Evolutionary conservation across 1,284 basidiomycete genomes (phyloP), one percentile per base, ranked within the genome.

Genomic region (Naganishia liquefaciens): DNA sequence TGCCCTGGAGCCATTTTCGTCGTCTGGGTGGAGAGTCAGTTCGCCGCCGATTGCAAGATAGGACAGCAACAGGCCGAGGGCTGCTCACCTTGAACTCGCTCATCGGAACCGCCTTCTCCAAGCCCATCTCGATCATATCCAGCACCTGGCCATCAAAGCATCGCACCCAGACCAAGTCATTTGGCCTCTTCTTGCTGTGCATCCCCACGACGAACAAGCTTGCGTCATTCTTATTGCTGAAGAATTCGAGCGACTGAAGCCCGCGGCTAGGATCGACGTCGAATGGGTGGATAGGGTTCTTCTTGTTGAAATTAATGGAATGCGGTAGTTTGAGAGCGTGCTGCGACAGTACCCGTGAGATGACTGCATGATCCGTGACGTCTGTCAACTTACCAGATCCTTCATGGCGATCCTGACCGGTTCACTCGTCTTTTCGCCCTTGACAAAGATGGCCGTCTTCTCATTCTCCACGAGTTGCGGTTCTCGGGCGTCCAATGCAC

Each of bases 101-200:
- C 88, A 98, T 95, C 70, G 85, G 82, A 65, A 85, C 84, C 73
- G 87, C 93, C 40, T 81, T 84, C 55, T 93, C 88, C 25, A 99
- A 87, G 5, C 93, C 93, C 23, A 96, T 80, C 80, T 99, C 96
- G 66, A 93, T 84, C 90, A 97, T 94, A 77, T 99, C 96, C 73
- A 99, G 81, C 25, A 98, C 86, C 72, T 86, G 83, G 33, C 87
- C 85, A 73, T 97, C 90, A 72, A 89, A 99, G 84, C 89, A 93
- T 62, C 96, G 81, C 15, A 88, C 88, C 73, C 96, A 88, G 2
- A 89, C 87, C 64, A 99, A 77, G 62, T 91, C 88, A 74, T 98
- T 85, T 17, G 94, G 94, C 61, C 94, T 82, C 79, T 99, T 99
- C 81, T 99, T 99, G 54, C 88, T 91, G 73, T 89, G 91, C 74